These are phyloP conservation scores for Anastatica hierochuntica DNA, from an alignment of 345 rosid species.

Conservation along the genomic window DNA sequence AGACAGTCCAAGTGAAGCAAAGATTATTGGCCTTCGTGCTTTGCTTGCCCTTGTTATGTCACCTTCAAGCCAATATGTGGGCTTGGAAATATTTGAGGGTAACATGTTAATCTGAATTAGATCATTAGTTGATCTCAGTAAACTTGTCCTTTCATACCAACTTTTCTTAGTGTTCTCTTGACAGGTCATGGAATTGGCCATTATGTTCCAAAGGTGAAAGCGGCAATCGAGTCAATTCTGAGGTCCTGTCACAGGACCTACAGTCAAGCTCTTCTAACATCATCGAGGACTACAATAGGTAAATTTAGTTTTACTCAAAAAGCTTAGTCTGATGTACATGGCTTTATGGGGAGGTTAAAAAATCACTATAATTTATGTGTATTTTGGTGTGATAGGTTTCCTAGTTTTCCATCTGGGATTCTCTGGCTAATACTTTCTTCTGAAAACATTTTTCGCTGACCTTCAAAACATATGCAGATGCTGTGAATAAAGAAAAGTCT, in stretches of 20 bases:
- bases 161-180: conserved; percentile 25
- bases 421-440: conserved; percentile 8
- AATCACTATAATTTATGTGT: neutral
- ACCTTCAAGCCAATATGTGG: conserved; percentile 74
- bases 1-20: conserved; percentile 92
- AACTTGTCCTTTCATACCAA: conserved; percentile 1
- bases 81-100: conserved; percentile 93
- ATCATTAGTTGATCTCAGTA: conserved; percentile 1
- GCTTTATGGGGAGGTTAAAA: conserved; percentile 1
- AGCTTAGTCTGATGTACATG: conserved; percentile 3
- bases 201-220: conserved; percentile 95
- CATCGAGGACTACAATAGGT: conserved; percentile 85
- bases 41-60: conserved; percentile 90
- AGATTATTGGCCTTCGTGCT: conserved; percentile 94
- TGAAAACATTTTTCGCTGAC: conserved; percentile 12
- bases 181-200: conserved; percentile 81
- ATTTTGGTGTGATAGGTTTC: neutral
- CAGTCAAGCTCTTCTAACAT: conserved; percentile 86
- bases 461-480: conserved; percentile 43
- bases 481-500: conserved; percentile 94
- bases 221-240: conserved; percentile 89
- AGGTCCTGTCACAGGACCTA: conserved; percentile 80
- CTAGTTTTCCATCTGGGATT: neutral
- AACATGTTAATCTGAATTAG: conserved; percentile 17
- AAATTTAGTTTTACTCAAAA: conserved; percentile 15